phyloP scores from a whole-genome alignment of 2,329 filamentous ascomycete genomes.

The Exophiala phaeomuriformis region DNA sequence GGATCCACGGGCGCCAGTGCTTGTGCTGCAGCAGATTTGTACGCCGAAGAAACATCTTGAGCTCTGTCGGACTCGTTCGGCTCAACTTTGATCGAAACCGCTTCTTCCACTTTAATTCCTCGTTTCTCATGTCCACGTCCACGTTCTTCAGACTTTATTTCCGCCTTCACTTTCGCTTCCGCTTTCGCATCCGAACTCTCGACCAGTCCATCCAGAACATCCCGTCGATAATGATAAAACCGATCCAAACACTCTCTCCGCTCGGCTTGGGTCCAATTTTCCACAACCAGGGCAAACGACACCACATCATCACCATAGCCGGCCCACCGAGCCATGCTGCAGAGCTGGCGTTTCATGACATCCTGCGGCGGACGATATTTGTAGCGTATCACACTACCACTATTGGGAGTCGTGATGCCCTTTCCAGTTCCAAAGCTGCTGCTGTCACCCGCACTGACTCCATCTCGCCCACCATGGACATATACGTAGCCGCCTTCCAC shows the following conservation, averaged over 20 bases:
- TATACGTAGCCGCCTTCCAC: neutral
- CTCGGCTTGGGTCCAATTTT: conserved; percentile 81
- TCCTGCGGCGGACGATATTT: conserved; percentile 66
- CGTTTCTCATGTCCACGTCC: neutral
- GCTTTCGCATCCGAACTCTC: conserved; percentile 1
- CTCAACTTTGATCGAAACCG: too few relatives aligned
- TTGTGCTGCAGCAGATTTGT: too few relatives aligned
- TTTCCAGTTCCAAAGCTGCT: neutral
- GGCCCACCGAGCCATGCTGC: conserved; percentile 74
- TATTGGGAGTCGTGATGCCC: conserved; percentile 29
- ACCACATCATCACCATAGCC: conserved; percentile 63
- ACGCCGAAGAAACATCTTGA: too few relatives aligned
- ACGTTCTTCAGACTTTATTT: neutral
- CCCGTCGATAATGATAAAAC: conserved; percentile 67
- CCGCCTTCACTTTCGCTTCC: neutral
- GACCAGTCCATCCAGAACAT: conserved; percentile 35
- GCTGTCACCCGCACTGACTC: conserved; percentile 1
- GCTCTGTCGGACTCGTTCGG: too few relatives aligned
- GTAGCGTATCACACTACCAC: conserved; percentile 37
- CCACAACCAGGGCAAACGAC: conserved; percentile 84
- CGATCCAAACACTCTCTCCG: conserved; percentile 67
- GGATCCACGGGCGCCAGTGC: too few relatives aligned
- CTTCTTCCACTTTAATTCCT: neutral
- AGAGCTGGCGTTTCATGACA: conserved; percentile 76
- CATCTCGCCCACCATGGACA: neutral